Conservation (phyloP, 2,329 filamentous ascomycete species). For the Blastomyces emzantsi region DNA sequence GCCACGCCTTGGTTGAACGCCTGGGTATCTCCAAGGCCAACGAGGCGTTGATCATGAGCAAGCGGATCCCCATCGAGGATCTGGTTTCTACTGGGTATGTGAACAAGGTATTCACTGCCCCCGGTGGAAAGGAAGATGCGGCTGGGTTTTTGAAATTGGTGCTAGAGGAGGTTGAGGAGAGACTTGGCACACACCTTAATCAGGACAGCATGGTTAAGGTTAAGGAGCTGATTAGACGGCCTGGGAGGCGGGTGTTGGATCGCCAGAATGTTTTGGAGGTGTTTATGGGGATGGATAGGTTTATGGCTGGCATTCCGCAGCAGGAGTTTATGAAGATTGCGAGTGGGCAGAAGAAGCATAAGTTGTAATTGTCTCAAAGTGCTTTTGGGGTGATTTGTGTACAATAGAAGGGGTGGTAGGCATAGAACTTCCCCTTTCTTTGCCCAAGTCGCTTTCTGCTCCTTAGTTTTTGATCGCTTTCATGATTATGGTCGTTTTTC, state of each 20-base stretch:
- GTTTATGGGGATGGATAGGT: slow-evolving; percentile 73
- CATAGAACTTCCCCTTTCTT: background rate
- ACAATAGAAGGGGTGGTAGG: background rate
- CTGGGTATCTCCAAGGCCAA: slow-evolving; percentile 76
- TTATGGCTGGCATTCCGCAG: slow-evolving; percentile 72
- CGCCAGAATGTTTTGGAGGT: slow-evolving; percentile 73
- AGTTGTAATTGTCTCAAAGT: slow-evolving; percentile 50
- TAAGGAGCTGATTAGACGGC: slow-evolving; percentile 70
- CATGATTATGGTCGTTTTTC: background rate
- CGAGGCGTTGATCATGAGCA: slow-evolving; percentile 88
- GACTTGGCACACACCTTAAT: slow-evolving; percentile 69
- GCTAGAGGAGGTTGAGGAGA: slow-evolving; percentile 68
- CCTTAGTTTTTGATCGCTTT: background rate
- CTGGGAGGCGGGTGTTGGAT: slow-evolving; percentile 64
- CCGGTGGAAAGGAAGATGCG: slow-evolving; percentile 51
- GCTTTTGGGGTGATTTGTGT: background rate
- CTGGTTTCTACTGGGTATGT: slow-evolving; percentile 71
- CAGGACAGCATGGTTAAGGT: slow-evolving; percentile 71
- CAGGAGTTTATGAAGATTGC: slow-evolving; percentile 81
- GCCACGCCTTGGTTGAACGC: slow-evolving; percentile 65
- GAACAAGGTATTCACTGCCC: slow-evolving; percentile 64
- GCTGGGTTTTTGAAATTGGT: slow-evolving; percentile 63
- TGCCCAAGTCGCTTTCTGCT: background rate
- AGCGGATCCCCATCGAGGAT: slow-evolving; percentile 62
- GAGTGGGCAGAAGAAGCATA: slow-evolving; percentile 85